These are phyloP conservation scores for Lecanosticta acicola DNA, from an alignment of 2,329 filamentous ascomycete species.

Conservation along the genomic window DNA sequence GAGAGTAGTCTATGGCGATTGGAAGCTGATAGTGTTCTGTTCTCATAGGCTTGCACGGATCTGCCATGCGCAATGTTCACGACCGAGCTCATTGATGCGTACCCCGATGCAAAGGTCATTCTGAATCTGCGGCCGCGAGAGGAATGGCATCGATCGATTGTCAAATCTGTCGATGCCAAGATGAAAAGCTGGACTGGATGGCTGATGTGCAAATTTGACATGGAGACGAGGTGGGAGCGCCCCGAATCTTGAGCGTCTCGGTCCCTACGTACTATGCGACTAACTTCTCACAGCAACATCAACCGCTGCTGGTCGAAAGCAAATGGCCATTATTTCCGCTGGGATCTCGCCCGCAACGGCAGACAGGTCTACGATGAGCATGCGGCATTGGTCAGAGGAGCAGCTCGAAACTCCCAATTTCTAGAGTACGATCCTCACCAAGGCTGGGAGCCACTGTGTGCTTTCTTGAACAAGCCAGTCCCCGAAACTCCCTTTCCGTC, in stretches of 20 bases:
- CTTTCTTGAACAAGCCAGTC: slow-evolving; percentile 8
- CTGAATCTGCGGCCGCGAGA: slow-evolving; percentile 58
- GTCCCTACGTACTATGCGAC: too few species aligned
- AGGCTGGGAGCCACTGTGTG: slow-evolving; percentile 12
- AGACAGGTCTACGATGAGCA: slow-evolving; percentile 6
- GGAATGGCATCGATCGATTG: too few species aligned
- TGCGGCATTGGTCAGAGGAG: slow-evolving; percentile 2
- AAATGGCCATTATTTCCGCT: slow-evolving; percentile 2
- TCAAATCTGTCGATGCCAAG: too few species aligned
- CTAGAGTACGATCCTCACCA: slow-evolving; percentile 7
- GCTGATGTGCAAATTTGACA: too few species aligned
- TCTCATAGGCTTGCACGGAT: slow-evolving; percentile 11
- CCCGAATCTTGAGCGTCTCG: too few species aligned
- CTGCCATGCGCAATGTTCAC: slow-evolving; percentile 12
- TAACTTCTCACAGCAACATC: too few species aligned
- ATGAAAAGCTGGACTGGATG: too few species aligned
- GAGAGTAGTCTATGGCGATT: too few species aligned
- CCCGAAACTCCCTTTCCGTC: slow-evolving; percentile 8
- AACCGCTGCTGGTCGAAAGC: too few species aligned
- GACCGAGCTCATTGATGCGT: slow-evolving; percentile 11
- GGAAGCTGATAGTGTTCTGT: too few species aligned
- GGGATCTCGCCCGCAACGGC: slow-evolving; percentile 3
- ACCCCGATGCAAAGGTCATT: slow-evolving; percentile 14
- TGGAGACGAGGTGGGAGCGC: too few species aligned
- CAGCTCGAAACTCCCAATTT: slow-evolving; percentile 2